Base-by-base conservation (phyloP, 1,284 basidiomycete genomes). In the Cryptococcus jaspeensis region DNA sequence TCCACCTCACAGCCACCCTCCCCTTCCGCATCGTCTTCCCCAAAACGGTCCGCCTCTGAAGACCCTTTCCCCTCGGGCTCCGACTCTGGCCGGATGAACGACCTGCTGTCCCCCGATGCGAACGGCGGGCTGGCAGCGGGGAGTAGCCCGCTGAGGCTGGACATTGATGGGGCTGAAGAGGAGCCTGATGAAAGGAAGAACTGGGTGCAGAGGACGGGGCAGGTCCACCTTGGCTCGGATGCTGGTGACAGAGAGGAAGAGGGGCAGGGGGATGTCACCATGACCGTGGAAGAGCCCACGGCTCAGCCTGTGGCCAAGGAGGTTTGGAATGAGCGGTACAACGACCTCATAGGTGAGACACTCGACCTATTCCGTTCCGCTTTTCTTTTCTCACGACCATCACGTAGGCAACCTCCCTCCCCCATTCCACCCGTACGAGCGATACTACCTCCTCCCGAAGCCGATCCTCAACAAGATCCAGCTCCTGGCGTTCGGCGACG, bases 31-130 rank as follows among this genome's bases (percentile, higher is more conserved):
- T 59, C 57, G 3, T 72, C 69, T 8, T 71, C 70, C 12, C 70
- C 74, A 2, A 77, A 78, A 65, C 62, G 75, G 41, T 73, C 76
- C 8, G 71, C 70, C 11, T 76, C 75, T 2, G 76, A 78, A 58
- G 74, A 76, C 50, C 59, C 65, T 32, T 66, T 63, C 46, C 51
- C 61, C 32, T 66, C 60, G 8, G 66, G 65, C 48, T 69, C 53
- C 49, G 66, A 55, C 23, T 60, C 54, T 20, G 60, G 50, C 38
- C 54, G 43, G 47, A 40, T 53, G 42, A 18, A 35, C 47, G 55
- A 40, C 42, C 42, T 46, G 37, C 52, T 57, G 28, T 52, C 49
- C 36, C 39, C 44, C 5, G 47, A 32, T 23, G 18, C 45, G 35
- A 53, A 43, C 25, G 44, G 11, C 44, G 59, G 52, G 25, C 58